Conservation (phyloP, 495 filamentous ascomycete genomes). For the Oidiodendron maius region DNA sequence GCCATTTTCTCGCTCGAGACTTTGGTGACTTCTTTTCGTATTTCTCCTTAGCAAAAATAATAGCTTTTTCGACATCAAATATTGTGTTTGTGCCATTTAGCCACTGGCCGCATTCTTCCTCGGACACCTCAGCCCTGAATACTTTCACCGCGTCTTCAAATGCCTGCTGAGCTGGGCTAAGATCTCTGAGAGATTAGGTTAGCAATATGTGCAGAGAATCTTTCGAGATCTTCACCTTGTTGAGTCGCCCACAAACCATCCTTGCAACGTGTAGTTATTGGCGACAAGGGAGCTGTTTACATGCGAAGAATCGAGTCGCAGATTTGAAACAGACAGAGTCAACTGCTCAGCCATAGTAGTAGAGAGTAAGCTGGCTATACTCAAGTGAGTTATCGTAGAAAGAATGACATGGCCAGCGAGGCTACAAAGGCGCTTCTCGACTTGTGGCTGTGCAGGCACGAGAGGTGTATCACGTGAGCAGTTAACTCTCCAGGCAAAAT, state of each 20-base stretch:
- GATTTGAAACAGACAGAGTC: background rate
- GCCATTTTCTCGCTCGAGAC: constrained; percentile 6
- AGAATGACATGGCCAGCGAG: no score
- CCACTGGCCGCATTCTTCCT: constrained; percentile 1
- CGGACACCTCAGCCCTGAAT: constrained; percentile 2
- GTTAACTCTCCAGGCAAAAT: no score
- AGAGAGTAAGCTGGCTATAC: no score
- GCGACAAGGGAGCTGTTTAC: background rate
- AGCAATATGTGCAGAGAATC: background rate
- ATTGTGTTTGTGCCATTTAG: constrained; percentile 7
- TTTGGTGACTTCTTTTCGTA: constrained; percentile 7
- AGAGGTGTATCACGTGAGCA: no score
- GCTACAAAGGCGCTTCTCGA: no score
- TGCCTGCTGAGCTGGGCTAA: constrained; percentile 7
- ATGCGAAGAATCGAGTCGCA: background rate
- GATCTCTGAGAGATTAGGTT: background rate
- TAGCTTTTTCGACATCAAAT: constrained; percentile 6
- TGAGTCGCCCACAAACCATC: constrained; percentile 7
- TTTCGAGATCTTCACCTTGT: constrained; percentile 1
- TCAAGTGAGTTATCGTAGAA: no score
- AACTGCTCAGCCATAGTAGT: constrained; percentile 1
- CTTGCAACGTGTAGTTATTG: background rate
- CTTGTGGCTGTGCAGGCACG: no score
- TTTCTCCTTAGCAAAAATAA: constrained; percentile 6
- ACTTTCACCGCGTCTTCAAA: constrained; percentile 5